Evolutionary conservation across 805 yeast species (phyloP).

Genomic region (Starmerella stigmatis): DNA sequence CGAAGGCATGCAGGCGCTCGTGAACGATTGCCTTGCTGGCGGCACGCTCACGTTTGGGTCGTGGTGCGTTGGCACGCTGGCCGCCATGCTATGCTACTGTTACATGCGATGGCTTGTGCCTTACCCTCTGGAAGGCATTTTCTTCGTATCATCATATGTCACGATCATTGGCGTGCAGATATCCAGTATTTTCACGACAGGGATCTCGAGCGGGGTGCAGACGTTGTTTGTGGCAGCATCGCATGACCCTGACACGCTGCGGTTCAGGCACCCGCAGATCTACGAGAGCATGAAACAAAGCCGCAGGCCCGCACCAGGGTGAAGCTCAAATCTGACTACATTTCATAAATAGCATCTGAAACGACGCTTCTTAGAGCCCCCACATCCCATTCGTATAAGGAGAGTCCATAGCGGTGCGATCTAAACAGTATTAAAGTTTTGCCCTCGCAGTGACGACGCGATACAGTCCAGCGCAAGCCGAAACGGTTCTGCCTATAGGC

Average conservation of each 20-base stretch:
- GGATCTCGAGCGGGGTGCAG: slow-evolving; percentile 70
- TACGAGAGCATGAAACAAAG: slow-evolving; percentile 2
- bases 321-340: background rate
- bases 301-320: background rate
- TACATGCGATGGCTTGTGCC: slow-evolving; percentile 62
- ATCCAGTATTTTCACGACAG: slow-evolving; percentile 58
- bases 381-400: too few relatives aligned
- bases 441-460: too few relatives aligned
- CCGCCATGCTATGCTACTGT: slow-evolving; percentile 51
- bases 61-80: slow-evolving; percentile 57
- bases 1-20: slow-evolving; percentile 74
- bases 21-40: slow-evolving; percentile 73
- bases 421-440: too few relatives aligned
- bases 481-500: too few relatives aligned
- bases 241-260: slow-evolving; percentile 74
- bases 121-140: slow-evolving; percentile 37
- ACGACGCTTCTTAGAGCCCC: background rate
- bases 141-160: slow-evolving; percentile 52
- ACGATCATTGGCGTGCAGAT: slow-evolving; percentile 68
- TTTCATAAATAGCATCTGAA: background rate
- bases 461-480: too few relatives aligned
- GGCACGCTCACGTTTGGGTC: slow-evolving; percentile 72
- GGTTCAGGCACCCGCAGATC: slow-evolving; percentile 52
- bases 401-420: too few relatives aligned
- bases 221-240: slow-evolving; percentile 78